Evolutionary conservation across 139 green algal species (phyloP), one percentile per base, ranked within the genome.

Genomic region (Coelastrella sp.): DNA sequence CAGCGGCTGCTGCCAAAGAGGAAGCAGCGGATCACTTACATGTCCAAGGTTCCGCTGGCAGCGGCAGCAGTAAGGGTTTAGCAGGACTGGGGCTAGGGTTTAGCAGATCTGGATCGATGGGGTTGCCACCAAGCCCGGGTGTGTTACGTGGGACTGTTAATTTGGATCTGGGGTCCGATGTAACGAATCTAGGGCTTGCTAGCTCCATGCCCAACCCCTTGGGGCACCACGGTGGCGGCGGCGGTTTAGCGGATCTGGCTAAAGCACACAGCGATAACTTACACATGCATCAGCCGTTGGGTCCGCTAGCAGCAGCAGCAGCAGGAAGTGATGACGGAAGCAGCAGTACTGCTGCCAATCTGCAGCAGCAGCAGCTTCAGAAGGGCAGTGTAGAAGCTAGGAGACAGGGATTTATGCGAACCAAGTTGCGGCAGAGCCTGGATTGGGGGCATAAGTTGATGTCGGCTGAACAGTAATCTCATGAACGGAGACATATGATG

Each of bases 361-460:
- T 13, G 74, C 74, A 60, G 59, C 59, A 86, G 81, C 61, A 76
- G n/a, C 59, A 86, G 80, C 81, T 77, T 57, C 81, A 87, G 81
- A 17, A 23, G 4, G 11, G 7, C 13, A 10, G 14, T 78, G 81
- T 61, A 3, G 64, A 76, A n/a, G 60, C 7, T 13, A 4, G n/a
- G 4, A 8, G 7, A 17, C 32, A 19, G 23, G 17, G 10, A 17
- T 22, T 19, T 58, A 8, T 16, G 14, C n/a, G 17, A 22, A 3
- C 16, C 19, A 85, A 56, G 64, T 59, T 64, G 61, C 47, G 64
- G 14, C 32, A 61, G 64, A 87, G 81, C 64, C 10, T 87, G 14
- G 81, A 87, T 14, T 87, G 81, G 64, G 81, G 81, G 5, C 81
- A 87, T 66, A 23, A 22, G 11, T 56, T 73, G 17, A 16, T 78